Evolutionary conservation across 2,329 filamentous ascomycete genomes (phyloP).

Genomic region (Hymenoscyphus repandus): DNA sequence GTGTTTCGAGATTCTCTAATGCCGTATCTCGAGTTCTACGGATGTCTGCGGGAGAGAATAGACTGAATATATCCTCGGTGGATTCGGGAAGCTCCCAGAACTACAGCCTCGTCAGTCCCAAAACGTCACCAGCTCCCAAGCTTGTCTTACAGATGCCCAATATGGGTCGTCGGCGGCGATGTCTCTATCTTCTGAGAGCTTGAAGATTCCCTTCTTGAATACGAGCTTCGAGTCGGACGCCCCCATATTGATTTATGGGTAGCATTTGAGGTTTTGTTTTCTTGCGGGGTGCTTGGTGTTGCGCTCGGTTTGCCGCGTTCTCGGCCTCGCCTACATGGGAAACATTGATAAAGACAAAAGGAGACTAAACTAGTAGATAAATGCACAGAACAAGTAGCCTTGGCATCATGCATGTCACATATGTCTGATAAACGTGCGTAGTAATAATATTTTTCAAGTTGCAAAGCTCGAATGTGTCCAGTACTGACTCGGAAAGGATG

Average conservation of each 20-base stretch:
- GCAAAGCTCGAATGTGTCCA: not conserved
- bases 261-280: conserved; percentile 21
- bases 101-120: conserved; percentile 39
- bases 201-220: conserved; percentile 98
- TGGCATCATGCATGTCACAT: too few species aligned
- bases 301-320: not conserved
- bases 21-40: conserved; percentile 81
- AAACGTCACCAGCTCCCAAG: conserved; percentile 3
- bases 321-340: conserved; percentile 6
- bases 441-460: too few species aligned
- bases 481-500: not conserved
- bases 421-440: too few species aligned
- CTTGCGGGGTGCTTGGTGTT: not conserved
- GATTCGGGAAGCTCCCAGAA: conserved; percentile 98
- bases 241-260: conserved; percentile 59
- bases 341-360: not conserved
- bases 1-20: conserved; percentile 82
- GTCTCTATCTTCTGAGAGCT: conserved; percentile 83
- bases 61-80: conserved; percentile 91
- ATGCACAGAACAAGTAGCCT: not conserved
- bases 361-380: not conserved
- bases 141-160: conserved; percentile 74
- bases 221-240: conserved; percentile 98
- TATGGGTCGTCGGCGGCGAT: conserved; percentile 86
- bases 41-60: conserved; percentile 86